Conservation (phyloP, 83 land plant genomes). For the Picea engelmannii region DNA sequence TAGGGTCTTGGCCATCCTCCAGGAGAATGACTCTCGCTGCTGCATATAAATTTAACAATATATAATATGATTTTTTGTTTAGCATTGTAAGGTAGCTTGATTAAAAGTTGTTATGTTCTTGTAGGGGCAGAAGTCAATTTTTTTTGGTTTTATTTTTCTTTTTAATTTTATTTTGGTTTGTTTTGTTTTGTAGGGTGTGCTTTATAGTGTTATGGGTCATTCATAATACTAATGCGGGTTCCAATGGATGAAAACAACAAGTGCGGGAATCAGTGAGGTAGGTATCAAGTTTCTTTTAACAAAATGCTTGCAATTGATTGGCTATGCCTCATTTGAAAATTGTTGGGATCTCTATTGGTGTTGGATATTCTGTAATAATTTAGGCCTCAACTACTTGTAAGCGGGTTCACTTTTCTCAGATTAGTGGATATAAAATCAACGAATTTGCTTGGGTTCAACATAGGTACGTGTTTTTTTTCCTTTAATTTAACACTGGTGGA, state of each 20-base stretch:
- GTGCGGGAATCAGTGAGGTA: constrained; percentile 30
- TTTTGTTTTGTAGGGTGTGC: neutral
- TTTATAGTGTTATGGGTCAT: constrained; percentile 41
- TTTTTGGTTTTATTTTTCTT: neutral
- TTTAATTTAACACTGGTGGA: too few species aligned
- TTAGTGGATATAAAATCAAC: neutral
- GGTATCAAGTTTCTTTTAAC: constrained; percentile 16
- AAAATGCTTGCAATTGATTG: too few species aligned
- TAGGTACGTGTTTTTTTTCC: neutral
- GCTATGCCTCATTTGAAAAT: neutral
- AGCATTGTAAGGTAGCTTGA: neutral
- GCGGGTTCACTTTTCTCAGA: neutral
- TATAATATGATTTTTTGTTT: neutral
- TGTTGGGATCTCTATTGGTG: neutral
- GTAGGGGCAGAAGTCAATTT: neutral
- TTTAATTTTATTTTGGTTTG: neutral
- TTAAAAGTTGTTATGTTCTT: neutral
- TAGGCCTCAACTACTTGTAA: neutral
- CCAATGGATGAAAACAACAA: constrained; percentile 39
- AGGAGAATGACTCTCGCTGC: too few species aligned
- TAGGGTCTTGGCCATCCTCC: too few species aligned
- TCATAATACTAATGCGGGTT: constrained; percentile 34
- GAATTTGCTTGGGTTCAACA: neutral
- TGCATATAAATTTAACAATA: too few species aligned
- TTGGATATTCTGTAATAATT: constrained; percentile 13